Evolutionary conservation across 2,329 filamentous ascomycete genomes (phyloP), one percentile per base, ranked within the genome.

Genomic region (Talaromyces atroroseus): DNA sequence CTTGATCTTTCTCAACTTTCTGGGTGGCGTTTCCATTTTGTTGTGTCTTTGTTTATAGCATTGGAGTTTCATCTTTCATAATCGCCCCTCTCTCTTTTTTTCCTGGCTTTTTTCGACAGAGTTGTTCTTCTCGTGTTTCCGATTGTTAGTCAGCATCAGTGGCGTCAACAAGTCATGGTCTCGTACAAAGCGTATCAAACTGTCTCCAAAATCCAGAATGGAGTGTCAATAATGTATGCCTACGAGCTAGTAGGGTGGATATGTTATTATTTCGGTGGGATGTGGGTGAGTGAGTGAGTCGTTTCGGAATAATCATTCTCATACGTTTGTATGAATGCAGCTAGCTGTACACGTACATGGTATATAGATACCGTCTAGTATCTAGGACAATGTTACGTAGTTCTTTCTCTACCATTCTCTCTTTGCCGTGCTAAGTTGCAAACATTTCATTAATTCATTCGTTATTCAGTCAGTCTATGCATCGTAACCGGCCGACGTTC

Each of bases 1-100:
- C 69, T 51, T 73, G 67, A 70, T 51, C 6, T 7, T 40, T 18
- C 14, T 20, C 12, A n/a, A 38, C 34, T 16, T 38, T 2, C 16
- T 38, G 34, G 16, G 16, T 40, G 36, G n/a, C n/a, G 16, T 42
- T 42, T 36, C 51, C 18, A 36, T 24, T 23, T n/a, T 18, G 29
- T 24, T 36, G 21, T 21, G n/a, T 18, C 6, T 44, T 12, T 42
- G 24, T n/a, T 36, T 45, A 20, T 49, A 49, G 34, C 49, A 47
- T 57, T 49, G 34, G 49, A 46, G n/a, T 47, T 54, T 7, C 21
- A 38, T 24, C 16, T 44, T 45, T 48, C 12, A 24, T 38, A 53
- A 50, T 54, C 50, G 29, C 44, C 38, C 12, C 45, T 54, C 40
- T 36, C 44, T 44, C 38, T 55, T 49, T 40, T 46, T 12, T 40